phyloP scores from a whole-genome alignment of 2,329 filamentous ascomycete species.

The Clarireedia monteithiana region DNA sequence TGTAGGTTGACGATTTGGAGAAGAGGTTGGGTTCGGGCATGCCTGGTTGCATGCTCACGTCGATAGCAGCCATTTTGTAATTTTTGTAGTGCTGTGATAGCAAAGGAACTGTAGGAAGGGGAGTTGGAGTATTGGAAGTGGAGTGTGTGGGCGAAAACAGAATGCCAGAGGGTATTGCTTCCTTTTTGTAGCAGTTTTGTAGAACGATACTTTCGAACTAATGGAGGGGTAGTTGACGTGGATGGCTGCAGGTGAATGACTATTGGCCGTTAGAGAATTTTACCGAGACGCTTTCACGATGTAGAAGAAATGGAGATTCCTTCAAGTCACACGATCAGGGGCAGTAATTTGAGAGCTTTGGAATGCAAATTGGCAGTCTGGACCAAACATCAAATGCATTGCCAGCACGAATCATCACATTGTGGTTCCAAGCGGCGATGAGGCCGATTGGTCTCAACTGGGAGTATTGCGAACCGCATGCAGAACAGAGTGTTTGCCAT shows the following conservation, averaged over 20 bases:
- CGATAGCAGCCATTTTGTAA: slow-evolving; percentile 22
- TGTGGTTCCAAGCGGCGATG: no score
- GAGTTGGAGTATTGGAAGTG: not conserved
- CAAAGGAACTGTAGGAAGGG: not conserved
- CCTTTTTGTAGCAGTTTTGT: no score
- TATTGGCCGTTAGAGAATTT: not conserved
- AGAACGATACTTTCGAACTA: no score
- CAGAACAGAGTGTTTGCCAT: no score
- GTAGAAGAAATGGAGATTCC: no score
- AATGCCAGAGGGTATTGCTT: no score
- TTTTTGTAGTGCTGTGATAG: not conserved
- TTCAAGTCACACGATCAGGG: not conserved
- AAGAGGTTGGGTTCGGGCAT: slow-evolving; percentile 20
- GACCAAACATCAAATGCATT: not conserved
- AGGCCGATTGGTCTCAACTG: no score
- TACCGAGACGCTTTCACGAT: not conserved
- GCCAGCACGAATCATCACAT: not conserved
- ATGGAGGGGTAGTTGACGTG: no score
- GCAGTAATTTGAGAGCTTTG: not conserved
- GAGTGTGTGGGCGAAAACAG: no score
- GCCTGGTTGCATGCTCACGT: slow-evolving; percentile 19
- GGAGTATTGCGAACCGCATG: no score
- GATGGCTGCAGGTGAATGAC: not conserved
- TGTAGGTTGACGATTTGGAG: slow-evolving; percentile 20
- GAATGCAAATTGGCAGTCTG: not conserved